Evolutionary conservation across 352 stramenopile genomes (phyloP), one percentile per base, ranked within the genome.

Genomic region (Phytophthora hibernalis): DNA sequence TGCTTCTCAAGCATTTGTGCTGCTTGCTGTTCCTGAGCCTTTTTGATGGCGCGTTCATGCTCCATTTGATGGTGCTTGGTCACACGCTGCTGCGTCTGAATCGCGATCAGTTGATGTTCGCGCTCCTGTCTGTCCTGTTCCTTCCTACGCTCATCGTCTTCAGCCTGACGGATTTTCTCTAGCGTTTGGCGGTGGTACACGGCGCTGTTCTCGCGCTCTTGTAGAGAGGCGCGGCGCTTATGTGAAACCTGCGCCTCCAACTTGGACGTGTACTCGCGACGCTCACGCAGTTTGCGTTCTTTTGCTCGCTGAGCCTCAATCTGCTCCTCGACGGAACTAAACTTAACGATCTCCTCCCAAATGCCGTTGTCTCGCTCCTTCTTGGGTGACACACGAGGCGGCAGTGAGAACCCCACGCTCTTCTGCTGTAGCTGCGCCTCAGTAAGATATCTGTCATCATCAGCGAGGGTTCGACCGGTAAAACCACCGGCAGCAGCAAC

Each of bases 311-410:
- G 54, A 1, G 76, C 80, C 31, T 95, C 86, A 9, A 79, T 59
- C 52, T 83, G 71, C 65, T 95, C 86, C 54, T 92, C 83, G 5
- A 92, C 54, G 5, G 79, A 88, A 47, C 78, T 79, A 58, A 86
- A 93, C 74, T 93, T 86, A 57, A 91, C 87, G 52, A 95, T 92
- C 54, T 93, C 79, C 49, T 93, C 84, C 87, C 87, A 95, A 40
- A 95, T 93, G 26, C 83, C 81, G 53, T 85, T 89, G 64, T 76
- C 78, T 11, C 89, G 86, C n/a, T 90, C 79, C 57, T 92, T 92
- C 60, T 91, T 89, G 2, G 85, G 82, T 11, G 83, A 92, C 15
- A 72, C 80, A 18, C 73, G 80, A 20, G 83, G 81, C 30, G 85
- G 82, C 55, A 93, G 42, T 0, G 65, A 70, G 57, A 94, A 94